Evolutionary conservation across 2,329 filamentous ascomycete genomes (phyloP).

Genomic region (Endocalyx cinctus): DNA sequence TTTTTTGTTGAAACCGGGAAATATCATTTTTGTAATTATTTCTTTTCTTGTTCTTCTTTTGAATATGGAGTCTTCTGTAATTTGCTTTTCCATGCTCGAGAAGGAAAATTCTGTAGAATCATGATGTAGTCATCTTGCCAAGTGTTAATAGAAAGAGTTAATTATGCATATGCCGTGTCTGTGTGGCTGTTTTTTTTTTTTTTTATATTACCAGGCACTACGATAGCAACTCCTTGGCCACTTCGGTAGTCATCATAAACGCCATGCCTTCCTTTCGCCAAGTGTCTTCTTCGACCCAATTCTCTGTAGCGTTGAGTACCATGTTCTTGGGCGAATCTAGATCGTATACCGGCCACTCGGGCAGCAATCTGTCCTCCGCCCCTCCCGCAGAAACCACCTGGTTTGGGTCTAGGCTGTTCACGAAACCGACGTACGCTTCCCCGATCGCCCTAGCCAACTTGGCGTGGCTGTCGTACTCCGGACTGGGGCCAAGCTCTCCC

Average conservation of each 20-base stretch:
- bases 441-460: conserved; percentile 32
- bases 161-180: too few species aligned
- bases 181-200: too few species aligned
- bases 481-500: conserved; percentile 40
- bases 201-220: conserved; percentile 3
- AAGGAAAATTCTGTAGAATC: too few species aligned
- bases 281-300: conserved; percentile 41
- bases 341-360: conserved; percentile 19
- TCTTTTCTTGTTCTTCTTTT: too few species aligned
- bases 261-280: conserved; percentile 43
- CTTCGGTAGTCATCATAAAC: conserved; percentile 35
- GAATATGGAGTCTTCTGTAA: too few species aligned
- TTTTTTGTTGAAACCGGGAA: too few species aligned
- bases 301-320: conserved; percentile 39
- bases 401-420: conserved; percentile 39
- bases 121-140: too few species aligned
- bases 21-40: too few species aligned
- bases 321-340: conserved; percentile 36
- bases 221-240: conserved; percentile 32
- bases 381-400: conserved; percentile 1
- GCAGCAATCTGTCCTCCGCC: conserved; percentile 6
- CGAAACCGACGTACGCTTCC: conserved; percentile 39
- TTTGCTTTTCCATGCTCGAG: too few species aligned
- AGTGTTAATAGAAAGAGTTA: too few species aligned
- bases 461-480: conserved; percentile 34